Conservation (phyloP, 2,329 filamentous ascomycete genomes). For the Pleurostoma richardsiae region DNA sequence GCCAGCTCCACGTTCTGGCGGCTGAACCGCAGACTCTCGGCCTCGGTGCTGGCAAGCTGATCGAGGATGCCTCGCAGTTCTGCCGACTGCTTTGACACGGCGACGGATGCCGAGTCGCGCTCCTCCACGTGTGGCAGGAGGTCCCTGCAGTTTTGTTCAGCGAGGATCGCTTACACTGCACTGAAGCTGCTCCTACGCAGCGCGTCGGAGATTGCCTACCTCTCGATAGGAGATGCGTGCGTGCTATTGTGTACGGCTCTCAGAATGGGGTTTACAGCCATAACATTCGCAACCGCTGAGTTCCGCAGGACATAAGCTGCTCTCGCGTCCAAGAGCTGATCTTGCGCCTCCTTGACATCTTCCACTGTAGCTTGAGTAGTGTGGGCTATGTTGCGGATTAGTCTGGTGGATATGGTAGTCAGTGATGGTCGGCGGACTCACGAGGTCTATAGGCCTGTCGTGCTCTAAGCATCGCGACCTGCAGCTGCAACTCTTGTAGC, state of each 20-base stretch:
- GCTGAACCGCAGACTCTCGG: conserved; percentile 50
- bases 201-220: conserved; percentile 37
- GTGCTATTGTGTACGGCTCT: conserved; percentile 70
- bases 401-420: too few relatives aligned
- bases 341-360: conserved; percentile 53
- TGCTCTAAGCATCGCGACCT: conserved; percentile 61
- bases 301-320: conserved; percentile 66
- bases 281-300: conserved; percentile 61
- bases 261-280: conserved; percentile 70
- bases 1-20: conserved; percentile 60
- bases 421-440: too few relatives aligned
- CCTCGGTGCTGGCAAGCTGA: conserved; percentile 51
- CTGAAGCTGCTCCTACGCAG: too few relatives aligned
- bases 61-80: conserved; percentile 45
- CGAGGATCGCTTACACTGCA: too few relatives aligned
- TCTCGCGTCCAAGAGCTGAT: conserved; percentile 64
- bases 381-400: too few relatives aligned
- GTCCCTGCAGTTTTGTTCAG: conserved; percentile 40
- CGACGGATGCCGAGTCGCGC: conserved; percentile 62
- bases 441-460: too few relatives aligned
- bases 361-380: conserved; percentile 16
- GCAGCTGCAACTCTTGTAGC: conserved; percentile 65
- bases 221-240: conserved; percentile 60
- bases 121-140: conserved; percentile 61
- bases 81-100: conserved; percentile 54